These are phyloP conservation scores for Triangularia verruculosa DNA, from an alignment of 2,329 filamentous ascomycete species.

Conservation along the genomic window DNA sequence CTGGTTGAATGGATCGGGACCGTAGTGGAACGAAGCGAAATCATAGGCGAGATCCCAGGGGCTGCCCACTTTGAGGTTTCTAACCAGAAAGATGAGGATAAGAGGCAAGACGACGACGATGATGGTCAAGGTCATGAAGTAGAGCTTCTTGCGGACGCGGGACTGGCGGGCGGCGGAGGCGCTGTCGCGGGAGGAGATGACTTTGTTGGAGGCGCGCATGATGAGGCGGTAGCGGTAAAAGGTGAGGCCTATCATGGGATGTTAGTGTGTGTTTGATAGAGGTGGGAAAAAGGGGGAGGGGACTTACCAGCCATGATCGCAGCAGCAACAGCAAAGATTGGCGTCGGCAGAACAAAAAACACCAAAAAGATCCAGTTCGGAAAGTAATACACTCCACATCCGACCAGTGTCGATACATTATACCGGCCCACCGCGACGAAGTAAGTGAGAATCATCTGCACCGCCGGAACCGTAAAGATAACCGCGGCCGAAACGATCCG, in stretches of 20 bases:
- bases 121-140: conserved; percentile 53
- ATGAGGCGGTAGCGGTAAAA: conserved; percentile 49
- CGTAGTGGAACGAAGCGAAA: conserved; percentile 42
- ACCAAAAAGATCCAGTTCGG: conserved; percentile 47
- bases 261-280: background rate
- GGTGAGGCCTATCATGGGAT: conserved; percentile 40
- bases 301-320: conserved; percentile 49
- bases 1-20: conserved; percentile 41
- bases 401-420: conserved; percentile 47
- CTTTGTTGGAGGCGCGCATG: conserved; percentile 39
- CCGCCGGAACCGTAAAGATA: conserved; percentile 52
- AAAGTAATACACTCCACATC: conserved; percentile 46
- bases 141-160: conserved; percentile 51
- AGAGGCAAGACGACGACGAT: conserved; percentile 52
- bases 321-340: conserved; percentile 43
- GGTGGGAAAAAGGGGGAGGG: background rate
- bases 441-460: conserved; percentile 49
- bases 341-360: conserved; percentile 47
- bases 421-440: conserved; percentile 49
- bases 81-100: conserved; percentile 38
- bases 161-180: conserved; percentile 42
- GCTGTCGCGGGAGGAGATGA: conserved; percentile 39
- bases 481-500: conserved; percentile 49
- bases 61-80: conserved; percentile 39
- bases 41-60: conserved; percentile 37